Base-by-base conservation (phyloP, 352 stramenopile genomes). In the Pythium utonaiense region DNA sequence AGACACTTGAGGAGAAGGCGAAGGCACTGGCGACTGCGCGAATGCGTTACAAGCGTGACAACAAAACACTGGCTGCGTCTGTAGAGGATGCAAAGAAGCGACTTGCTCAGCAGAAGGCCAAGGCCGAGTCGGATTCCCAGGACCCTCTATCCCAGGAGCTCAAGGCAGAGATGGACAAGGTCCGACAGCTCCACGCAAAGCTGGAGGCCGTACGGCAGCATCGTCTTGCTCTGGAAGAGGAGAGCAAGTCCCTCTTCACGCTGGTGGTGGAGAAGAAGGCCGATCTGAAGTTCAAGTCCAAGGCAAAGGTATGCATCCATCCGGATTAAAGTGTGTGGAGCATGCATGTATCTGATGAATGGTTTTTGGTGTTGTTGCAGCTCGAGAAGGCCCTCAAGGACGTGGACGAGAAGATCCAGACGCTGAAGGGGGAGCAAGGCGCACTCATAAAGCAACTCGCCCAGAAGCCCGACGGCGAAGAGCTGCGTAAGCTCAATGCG, bases 181-280 rank as follows among this genome's bases (percentile, higher is more conserved):
- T 95, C 47, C 84, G 82, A 7, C 76, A 92, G 52, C 60, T 95
- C 21, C 83, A 95, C 64, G 75, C 83, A 17, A 95, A 95, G 62
- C 69, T 95, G 27, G 86, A 95, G 42, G 82, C 86, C 14, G 83
- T 95, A 55, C 83, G 85, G 19, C 81, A 95, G 63, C 86, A 95
- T 62, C 86, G 86, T 62, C 73, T 95, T 16, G 86, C 86, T 14
- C 73, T 95, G 22, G 86, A 95, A 67, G 86, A 95, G 60, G 86
- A 95, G 62, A 92, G 86, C 75, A 95, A 95, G 69, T 80, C 85
- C 61, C 75, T 95, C 70, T 95, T 91, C 75, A 95, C 89, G 60
- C 78, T 89, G 71, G 86, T 95, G 44, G 86, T 95, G 30, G 83
- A 95, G 65, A 93, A 92, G 75, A 95, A 95, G 67, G 85, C 86